Conservation (phyloP, 2,329 filamentous ascomycete species). For the Penicillium sp. region DNA sequence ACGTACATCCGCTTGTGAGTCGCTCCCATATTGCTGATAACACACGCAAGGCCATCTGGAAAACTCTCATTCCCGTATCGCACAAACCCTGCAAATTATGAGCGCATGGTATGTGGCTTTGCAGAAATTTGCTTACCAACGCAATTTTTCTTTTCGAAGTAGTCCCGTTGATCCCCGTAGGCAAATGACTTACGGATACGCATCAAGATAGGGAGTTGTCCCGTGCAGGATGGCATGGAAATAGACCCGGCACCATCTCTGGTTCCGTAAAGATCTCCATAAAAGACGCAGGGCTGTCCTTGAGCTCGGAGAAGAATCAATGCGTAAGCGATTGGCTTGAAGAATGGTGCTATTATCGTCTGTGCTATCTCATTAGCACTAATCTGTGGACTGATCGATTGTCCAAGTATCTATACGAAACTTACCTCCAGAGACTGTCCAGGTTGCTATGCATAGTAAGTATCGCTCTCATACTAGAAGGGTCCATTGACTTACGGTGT, state of each 20-base stretch:
- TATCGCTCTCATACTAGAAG: neutral
- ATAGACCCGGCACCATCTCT: constrained; percentile 42
- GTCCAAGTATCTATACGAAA: neutral
- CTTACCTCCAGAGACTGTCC: constrained; percentile 49
- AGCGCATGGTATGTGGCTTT: no score
- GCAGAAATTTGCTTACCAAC: constrained; percentile 50
- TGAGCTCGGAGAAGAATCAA: constrained; percentile 68
- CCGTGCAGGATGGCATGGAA: constrained; percentile 59
- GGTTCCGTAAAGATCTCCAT: constrained; percentile 70
- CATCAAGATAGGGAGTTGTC: constrained; percentile 62
- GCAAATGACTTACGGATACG: constrained; percentile 68
- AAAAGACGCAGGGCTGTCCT: constrained; percentile 71
- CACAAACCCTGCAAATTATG: constrained; percentile 48
- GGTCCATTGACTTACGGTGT: constrained; percentile 21
- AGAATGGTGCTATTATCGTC: constrained; percentile 65
- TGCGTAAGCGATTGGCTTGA: constrained; percentile 72
- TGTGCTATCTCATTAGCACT: constrained; percentile 25
- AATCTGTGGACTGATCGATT: neutral
- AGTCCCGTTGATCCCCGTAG: constrained; percentile 67
- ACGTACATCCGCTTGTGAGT: constrained; percentile 64
- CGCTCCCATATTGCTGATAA: constrained; percentile 59
- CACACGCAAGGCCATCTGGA: constrained; percentile 57
- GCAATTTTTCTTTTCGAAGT: constrained; percentile 63
- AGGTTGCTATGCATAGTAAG: neutral
- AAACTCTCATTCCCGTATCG: constrained; percentile 56